These are phyloP conservation scores for Brassica incana DNA, from an alignment of 345 rosid species.

Conservation along the genomic window DNA sequence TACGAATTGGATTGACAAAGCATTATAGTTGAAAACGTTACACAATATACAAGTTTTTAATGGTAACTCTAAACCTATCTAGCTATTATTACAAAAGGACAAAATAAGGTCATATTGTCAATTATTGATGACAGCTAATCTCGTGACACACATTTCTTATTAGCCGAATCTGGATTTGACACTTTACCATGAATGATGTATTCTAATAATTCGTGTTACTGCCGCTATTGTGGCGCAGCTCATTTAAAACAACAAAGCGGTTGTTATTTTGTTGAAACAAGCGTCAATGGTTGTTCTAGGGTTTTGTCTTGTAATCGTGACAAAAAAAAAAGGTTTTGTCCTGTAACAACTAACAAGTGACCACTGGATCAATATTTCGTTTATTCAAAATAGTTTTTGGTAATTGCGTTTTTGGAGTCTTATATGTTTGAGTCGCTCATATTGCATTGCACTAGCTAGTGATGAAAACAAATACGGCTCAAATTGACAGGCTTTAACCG, in stretches of 20 bases:
- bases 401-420: too few relatives aligned
- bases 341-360: too few relatives aligned
- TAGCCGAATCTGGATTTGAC: neutral
- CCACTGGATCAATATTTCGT: too few relatives aligned
- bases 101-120: neutral
- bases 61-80: neutral
- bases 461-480: neutral
- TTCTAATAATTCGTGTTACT: neutral
- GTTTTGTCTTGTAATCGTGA: too few relatives aligned
- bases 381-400: too few relatives aligned
- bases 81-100: neutral
- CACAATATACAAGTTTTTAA: neutral
- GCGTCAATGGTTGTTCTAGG: neutral
- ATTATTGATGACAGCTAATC: neutral
- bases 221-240: neutral
- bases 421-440: too few relatives aligned
- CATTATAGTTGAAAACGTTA: neutral
- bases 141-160: neutral
- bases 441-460: neutral
- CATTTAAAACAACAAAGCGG: neutral
- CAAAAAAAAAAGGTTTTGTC: too few relatives aligned
- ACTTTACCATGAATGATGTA: neutral
- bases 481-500: neutral
- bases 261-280: neutral
- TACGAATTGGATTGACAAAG: neutral